Conservation (phyloP, 345 rosid species). For the Murraya paniculata region DNA sequence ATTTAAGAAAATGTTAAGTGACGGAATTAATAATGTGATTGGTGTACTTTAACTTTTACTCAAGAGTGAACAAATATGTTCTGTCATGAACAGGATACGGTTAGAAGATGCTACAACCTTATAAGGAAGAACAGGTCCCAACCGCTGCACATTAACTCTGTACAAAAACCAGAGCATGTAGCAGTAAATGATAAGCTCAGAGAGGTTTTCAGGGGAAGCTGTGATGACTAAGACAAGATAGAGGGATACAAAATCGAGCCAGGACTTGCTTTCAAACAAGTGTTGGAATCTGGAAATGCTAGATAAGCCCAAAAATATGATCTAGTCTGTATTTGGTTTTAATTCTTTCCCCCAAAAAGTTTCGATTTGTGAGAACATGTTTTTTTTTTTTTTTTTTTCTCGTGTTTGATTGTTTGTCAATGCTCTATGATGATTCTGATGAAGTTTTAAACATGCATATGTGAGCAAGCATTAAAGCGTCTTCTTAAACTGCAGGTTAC, state of each 20-base stretch:
- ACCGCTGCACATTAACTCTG: neutral
- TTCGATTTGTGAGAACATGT: neutral
- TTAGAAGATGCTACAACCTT: constrained; percentile 25
- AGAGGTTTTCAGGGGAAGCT: constrained; percentile 4
- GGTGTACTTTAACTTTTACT: neutral
- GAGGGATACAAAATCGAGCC: neutral
- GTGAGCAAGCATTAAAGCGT: no score
- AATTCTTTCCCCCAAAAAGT: neutral
- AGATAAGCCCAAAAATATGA: neutral
- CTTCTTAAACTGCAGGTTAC: no score
- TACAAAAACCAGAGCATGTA: neutral
- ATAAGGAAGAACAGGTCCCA: constrained; percentile 12
- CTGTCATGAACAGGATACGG: constrained; percentile 30
- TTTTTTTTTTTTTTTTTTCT: neutral
- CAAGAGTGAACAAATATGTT: neutral
- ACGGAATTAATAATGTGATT: neutral
- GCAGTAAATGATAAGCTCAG: constrained; percentile 10
- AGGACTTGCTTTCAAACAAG: neutral
- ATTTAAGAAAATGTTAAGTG: neutral
- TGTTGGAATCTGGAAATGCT: neutral
- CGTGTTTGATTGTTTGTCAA: no score
- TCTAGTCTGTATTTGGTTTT: neutral
- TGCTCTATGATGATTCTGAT: neutral
- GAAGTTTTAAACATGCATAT: neutral
- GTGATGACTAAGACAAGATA: constrained; percentile 9